Conservation (phyloP, 2,329 filamentous ascomycete genomes). For the Camillea tinctor region DNA sequence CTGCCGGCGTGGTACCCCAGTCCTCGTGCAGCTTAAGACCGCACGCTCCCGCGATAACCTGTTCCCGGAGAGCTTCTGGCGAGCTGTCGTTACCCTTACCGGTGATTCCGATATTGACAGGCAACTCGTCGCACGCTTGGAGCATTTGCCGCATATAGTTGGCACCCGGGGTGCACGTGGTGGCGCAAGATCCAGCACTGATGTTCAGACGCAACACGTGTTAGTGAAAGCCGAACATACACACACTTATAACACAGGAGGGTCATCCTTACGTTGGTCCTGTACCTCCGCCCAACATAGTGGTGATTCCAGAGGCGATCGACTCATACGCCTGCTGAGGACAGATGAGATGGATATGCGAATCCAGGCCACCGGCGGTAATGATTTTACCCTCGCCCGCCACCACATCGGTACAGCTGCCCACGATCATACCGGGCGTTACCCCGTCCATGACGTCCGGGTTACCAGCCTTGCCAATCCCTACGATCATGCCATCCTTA, state of each 20-base stretch:
- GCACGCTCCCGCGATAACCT: slow-evolving; percentile 79
- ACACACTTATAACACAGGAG: background rate
- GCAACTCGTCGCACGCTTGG: slow-evolving; percentile 77
- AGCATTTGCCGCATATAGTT: slow-evolving; percentile 87
- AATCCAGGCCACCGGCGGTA: slow-evolving; percentile 85
- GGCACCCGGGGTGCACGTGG: slow-evolving; percentile 86
- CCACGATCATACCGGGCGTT: slow-evolving; percentile 73
- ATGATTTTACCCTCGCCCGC: slow-evolving; percentile 88
- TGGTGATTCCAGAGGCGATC: slow-evolving; percentile 82
- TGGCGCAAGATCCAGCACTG: slow-evolving; percentile 84
- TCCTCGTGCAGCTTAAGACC: slow-evolving; percentile 95
- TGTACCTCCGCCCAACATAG: slow-evolving; percentile 85
- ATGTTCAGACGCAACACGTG: background rate
- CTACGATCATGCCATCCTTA: slow-evolving; percentile 81
- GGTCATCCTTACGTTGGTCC: slow-evolving; percentile 67
- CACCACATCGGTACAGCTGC: slow-evolving; percentile 87
- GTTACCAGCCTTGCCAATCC: slow-evolving; percentile 92
- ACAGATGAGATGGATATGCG: slow-evolving; percentile 93
- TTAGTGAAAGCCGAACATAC: slow-evolving; percentile 18
- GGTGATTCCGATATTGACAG: slow-evolving; percentile 86
- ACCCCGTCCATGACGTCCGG: slow-evolving; percentile 97
- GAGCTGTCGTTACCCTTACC: slow-evolving; percentile 89
- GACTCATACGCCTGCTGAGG: slow-evolving; percentile 87
- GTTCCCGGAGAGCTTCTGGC: slow-evolving; percentile 69
- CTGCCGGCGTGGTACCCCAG: slow-evolving; percentile 88